Evolutionary conservation across 2,329 filamentous ascomycete species (phyloP), one percentile per base, ranked within the genome.

Genomic region (Aspergillus melleus): DNA sequence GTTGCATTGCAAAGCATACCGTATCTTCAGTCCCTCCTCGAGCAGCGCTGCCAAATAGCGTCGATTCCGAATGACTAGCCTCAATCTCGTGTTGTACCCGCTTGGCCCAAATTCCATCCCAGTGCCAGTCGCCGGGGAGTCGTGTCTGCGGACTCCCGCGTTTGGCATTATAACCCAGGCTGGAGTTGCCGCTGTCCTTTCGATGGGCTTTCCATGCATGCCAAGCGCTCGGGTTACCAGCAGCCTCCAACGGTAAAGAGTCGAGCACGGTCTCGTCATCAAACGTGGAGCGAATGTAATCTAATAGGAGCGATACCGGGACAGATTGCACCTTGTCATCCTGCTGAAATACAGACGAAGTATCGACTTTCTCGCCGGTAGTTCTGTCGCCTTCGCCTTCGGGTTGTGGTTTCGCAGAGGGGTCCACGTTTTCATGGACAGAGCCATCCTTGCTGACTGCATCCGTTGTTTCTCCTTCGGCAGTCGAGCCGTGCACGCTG

Each of bases 51-150:
- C 92, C 91, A 77, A 88, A 98, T 24, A 98, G 77, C 4, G 91
- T 88, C 1, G 87, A 80, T 66, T 98, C 94, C 1, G 91, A 90
- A 53, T 92, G 78, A 70, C 92, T 96, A 10, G 85, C 83, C 54
- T 88, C 85, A 49, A 97, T 86, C 19, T 90, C 90, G 74, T 89
- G 90, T 75, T 86, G 88, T 1, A 96, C 93, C 57, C 94, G 85
- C 64, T 93, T 89, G 72, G 96, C 91, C 94, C 94, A 99, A 0
- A 98, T 94, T 0, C 94, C 93, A 70, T 96, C 92, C 94, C 94
- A 98, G 72, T 96, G 96, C 94, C 94, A 98, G 68, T 96, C 90
- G 6, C 90, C 90, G 0, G 92, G 92, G 53, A 84, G 81, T 61
- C 88, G 78, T 39, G 76, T 70, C 64, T 72, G 74, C 54, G 70